Evolutionary conservation across 352 stramenopile genomes (phyloP).

Genomic region (Chrysophaeum taylorii): DNA sequence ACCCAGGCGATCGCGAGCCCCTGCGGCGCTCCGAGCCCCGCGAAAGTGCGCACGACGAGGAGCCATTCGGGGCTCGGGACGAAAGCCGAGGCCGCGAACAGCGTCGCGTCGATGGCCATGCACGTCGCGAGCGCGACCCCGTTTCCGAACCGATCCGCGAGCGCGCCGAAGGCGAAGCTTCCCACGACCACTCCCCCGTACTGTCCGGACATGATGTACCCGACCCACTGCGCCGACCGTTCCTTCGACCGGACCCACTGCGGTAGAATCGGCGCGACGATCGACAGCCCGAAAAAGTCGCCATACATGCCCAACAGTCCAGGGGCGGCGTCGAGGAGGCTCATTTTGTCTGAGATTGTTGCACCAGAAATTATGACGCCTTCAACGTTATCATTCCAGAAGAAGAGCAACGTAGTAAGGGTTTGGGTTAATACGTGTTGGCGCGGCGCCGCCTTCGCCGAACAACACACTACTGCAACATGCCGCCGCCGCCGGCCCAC

Average conservation of each 20-base stretch:
- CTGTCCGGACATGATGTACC: neutral
- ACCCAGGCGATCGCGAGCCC: neutral
- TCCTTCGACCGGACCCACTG: neutral
- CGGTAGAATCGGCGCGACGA: neutral
- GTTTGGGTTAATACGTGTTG: no score
- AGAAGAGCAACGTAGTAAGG: no score
- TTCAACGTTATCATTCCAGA: no score
- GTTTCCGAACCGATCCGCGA: neutral
- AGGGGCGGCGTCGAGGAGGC: no score
- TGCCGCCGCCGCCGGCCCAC: no score
- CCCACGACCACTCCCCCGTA: neutral
- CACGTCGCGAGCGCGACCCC: neutral
- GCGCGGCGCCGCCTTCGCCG: no score
- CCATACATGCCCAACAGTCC: neutral
- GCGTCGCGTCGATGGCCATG: neutral
- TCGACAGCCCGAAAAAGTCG: neutral
- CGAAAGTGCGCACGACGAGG: neutral
- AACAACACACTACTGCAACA: no score
- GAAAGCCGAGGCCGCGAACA: neutral
- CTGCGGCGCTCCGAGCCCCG: neutral
- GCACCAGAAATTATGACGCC: no score
- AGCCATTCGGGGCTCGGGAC: neutral
- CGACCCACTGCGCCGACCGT: neutral
- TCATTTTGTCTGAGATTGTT: no score
- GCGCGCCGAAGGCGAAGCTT: neutral